Evolutionary conservation across 1,284 basidiomycete genomes (phyloP).

Genomic region (Ustilago curta): DNA sequence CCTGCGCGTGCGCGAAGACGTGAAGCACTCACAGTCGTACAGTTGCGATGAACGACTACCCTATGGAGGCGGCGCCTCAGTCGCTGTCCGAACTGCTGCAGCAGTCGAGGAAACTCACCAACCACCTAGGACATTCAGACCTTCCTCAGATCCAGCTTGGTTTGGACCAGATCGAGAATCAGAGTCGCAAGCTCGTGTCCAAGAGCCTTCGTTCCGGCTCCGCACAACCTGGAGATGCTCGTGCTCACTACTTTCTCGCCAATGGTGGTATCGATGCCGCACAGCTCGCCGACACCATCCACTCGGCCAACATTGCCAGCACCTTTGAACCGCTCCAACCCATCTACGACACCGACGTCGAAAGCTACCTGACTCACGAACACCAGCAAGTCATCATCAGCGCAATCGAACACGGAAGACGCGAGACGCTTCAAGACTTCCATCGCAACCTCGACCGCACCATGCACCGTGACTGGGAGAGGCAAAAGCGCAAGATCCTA

Average conservation of each 20-base stretch:
- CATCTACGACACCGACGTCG: conserved; percentile 88
- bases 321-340: conserved; percentile 90
- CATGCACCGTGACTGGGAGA: conserved; percentile 85
- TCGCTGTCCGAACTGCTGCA: conserved; percentile 65
- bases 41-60: conserved; percentile 51
- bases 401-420: conserved; percentile 88
- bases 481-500: conserved; percentile 86
- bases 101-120: conserved; percentile 66
- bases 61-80: conserved; percentile 54
- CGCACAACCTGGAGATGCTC: conserved; percentile 73
- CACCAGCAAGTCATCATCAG: conserved; percentile 94
- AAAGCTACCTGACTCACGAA: conserved; percentile 83
- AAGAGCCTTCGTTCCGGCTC: conserved; percentile 70
- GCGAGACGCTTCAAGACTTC: conserved; percentile 86
- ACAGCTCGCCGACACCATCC: conserved; percentile 81
- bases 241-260: conserved; percentile 76
- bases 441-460: conserved; percentile 82
- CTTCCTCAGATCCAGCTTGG: conserved; percentile 86
- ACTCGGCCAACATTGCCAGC: conserved; percentile 82
- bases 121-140: conserved; percentile 73
- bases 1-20: not conserved
- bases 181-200: conserved; percentile 71
- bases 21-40: not conserved
- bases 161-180: conserved; percentile 90
- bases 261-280: conserved; percentile 90